Conservation (phyloP, 2,329 filamentous ascomycete species). For the Pseudogymnoascus sp. region DNA sequence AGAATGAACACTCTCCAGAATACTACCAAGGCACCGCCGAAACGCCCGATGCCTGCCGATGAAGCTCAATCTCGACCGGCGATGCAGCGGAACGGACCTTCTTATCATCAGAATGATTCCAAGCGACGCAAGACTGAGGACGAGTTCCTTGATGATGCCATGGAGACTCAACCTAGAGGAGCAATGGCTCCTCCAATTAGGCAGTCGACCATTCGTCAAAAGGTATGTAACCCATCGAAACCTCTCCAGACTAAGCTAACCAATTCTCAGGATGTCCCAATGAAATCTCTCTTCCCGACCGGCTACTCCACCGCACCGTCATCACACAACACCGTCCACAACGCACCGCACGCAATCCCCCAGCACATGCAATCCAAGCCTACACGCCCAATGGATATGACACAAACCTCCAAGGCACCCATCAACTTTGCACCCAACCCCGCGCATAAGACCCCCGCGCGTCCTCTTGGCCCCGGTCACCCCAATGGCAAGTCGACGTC, state of each 20-base stretch:
- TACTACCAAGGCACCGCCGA: constrained; percentile 63
- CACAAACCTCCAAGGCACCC: constrained; percentile 77
- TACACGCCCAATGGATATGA: constrained; percentile 69
- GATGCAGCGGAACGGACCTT: constrained; percentile 47
- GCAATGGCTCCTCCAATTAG: constrained; percentile 80
- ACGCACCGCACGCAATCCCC: constrained; percentile 56
- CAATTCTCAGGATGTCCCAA: constrained; percentile 44
- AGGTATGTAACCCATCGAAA: constrained; percentile 20
- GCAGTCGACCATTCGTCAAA: constrained; percentile 56
- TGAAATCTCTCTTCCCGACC: constrained; percentile 50
- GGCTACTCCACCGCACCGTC: constrained; percentile 43
- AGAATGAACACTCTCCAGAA: constrained; percentile 53
- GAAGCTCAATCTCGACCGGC: constrained; percentile 36
- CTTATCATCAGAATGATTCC: constrained; percentile 54
- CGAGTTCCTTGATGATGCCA: constrained; percentile 53
- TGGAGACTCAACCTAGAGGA: constrained; percentile 49
- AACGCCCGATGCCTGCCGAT: constrained; percentile 59
- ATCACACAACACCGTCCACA: constrained; percentile 41
- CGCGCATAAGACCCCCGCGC: constrained; percentile 62
- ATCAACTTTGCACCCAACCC: constrained; percentile 77
- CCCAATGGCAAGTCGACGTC: constrained; percentile 42
- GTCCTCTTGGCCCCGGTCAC: constrained; percentile 37
- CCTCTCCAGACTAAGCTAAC: constrained; percentile 56
- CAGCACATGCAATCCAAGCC: constrained; percentile 54
- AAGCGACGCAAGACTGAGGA: constrained; percentile 77